Base-by-base conservation (phyloP, 306 rosid genomes). In the Rubus parviflorus region DNA sequence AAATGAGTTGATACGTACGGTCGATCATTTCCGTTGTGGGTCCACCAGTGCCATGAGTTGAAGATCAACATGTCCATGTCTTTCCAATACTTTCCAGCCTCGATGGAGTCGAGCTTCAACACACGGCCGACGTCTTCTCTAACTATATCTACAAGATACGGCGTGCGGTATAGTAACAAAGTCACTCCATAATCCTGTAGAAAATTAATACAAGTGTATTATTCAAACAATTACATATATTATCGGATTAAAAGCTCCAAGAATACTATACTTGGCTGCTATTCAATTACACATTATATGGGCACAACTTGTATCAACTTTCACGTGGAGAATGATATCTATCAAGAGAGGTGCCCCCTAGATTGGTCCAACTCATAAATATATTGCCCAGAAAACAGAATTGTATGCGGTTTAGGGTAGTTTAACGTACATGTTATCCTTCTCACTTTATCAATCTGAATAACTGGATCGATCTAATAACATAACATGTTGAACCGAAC, bases 41-140 rank as follows among this genome's bases (percentile, higher is more conserved):
- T 85, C 99, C 99, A 95, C 99, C 99, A 95, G 74, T 95, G 99
- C 99, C 99, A 92, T 0, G 99, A 83, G 80, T 95, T 95, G 88
- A 95, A 95, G 79, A 95, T 70, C 68, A 95, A 69, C 82, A 95
- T 17, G 90, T 95, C 97, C 93, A 88, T 92, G 37, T 85, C 97
- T 62, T 62, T 85, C 99, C 99, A 95, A 4, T 95, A 81, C 52
- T 90, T 79, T 25, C 97, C 99, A 30, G 85, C 85, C 40, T 75
- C 47, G 48, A 95, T 92, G 70, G 97, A 90, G 83, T 84, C 81
- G n/a, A 95, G 77, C 20, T 83, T 87, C 51, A 95, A 89, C 14
- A 92, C 99, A 43, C 89, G 69, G 8, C 99, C 97, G 11, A 81
- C 89, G 0, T 73, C 72, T 76, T 89, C 96, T 46, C 72, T 71